A percentile compares a stretch with the other conserved stretches of the same genome.
phyloP scores from a whole-genome alignment of 2,329 filamentous ascomycete species.

The Ascochyta fabae region DNA sequence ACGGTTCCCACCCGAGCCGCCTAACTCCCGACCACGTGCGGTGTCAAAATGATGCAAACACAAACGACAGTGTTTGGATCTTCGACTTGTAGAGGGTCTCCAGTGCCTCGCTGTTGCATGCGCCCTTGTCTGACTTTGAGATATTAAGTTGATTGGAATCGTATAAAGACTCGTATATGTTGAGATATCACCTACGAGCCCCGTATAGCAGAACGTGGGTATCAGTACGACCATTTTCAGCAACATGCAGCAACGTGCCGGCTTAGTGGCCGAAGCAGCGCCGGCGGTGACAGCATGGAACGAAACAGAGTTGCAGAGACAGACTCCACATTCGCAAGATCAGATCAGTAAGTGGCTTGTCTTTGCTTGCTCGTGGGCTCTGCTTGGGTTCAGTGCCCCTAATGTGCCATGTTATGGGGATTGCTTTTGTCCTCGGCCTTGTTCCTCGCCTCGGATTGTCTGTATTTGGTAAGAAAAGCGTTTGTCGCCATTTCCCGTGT shows the following conservation, averaged over 20 bases:
- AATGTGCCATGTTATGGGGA: not conserved
- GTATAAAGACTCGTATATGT: not conserved
- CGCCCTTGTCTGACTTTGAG: not conserved
- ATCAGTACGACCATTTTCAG: not conserved
- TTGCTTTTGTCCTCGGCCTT: not conserved
- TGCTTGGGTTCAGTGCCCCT: not conserved
- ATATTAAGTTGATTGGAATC: too few relatives aligned
- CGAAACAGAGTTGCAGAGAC: not conserved
- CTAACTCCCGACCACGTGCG: not conserved
- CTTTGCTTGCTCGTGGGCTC: not conserved
- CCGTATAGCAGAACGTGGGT: not conserved
- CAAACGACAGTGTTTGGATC: not conserved
- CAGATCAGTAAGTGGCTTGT: not conserved
- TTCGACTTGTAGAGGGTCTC: not conserved
- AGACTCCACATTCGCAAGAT: not conserved
- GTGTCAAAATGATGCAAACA: not conserved
- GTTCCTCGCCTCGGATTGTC: not conserved
- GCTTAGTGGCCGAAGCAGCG: not conserved
- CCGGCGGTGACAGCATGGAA: not conserved
- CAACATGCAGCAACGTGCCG: not conserved
- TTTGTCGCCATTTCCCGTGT: conserved; percentile 2
- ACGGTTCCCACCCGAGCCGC: conserved; percentile 1
- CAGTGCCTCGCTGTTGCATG: not conserved
- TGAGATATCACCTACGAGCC: not conserved
- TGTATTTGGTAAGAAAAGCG: not conserved